Evolutionary conservation across 257 asterid species (phyloP), one percentile per base, ranked within the genome.

Genomic region (Henckelia pumila): DNA sequence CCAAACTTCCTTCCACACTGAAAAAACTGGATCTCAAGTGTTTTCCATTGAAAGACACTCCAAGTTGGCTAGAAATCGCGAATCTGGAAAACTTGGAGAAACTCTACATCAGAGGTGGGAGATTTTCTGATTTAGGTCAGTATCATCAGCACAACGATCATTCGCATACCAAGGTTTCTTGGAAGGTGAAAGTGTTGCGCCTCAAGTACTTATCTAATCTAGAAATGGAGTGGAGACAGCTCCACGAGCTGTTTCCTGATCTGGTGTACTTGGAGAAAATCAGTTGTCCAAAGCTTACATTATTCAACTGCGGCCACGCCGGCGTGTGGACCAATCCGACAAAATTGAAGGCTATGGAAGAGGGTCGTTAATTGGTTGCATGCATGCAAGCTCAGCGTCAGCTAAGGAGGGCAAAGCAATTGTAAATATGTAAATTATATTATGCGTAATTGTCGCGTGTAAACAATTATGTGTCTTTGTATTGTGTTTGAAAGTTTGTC

Each of bases 101-200:
- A 59, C 84, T 83, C 58, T 83, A 83, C 58, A 72, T 83, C 23
- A 75, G 88, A 68, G 88, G 86, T 6, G 88, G 88, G 68, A 70
- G 70, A 53, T 74, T 83, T 16, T 33, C 69, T 19, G 82, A 80
- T 69, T 22, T 83, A 30, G 85, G 85, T 2, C 80, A 78, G 21
- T 76, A n/a, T n/a, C n/a, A 61, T 60, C 77, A 64, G 71, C 72
- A 66, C 24, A n/a, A 26, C 33, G 74, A 64, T 37, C 6, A 33
- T 56, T 40, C 52, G 22, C 24, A 32, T n/a, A 9, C 21, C 8
- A 57, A 57, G 65, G 17, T 52, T 26, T 8, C 11, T 8, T 83
- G 88, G 88, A 63, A 29, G 33, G 85, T 80, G 3, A 23, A 80
- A 73, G 60, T 32, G 72, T 35, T 83, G 56, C 76, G 88, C 3